Evolutionary conservation across 345 rosid species (phyloP).

Genomic region (Lenwebbia sp.): DNA sequence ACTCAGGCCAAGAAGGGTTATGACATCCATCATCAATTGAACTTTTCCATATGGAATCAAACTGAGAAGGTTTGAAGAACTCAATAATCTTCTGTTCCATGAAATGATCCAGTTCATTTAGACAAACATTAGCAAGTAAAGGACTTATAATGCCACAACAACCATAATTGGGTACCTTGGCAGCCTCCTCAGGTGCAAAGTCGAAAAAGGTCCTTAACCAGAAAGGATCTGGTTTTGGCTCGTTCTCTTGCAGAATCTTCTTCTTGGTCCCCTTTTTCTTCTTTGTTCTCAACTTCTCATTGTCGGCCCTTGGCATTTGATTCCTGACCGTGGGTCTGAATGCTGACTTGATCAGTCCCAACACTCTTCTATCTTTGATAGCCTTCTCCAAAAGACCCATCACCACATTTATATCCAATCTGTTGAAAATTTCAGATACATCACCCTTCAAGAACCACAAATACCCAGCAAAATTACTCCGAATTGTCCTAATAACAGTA

Average conservation of each 20-base stretch:
- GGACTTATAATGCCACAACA: constrained; percentile 86
- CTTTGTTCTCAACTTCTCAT: constrained; percentile 28
- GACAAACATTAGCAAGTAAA: constrained; percentile 74
- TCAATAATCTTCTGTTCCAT: constrained; percentile 62
- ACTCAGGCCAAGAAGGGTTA: constrained; percentile 99
- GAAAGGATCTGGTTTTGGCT: constrained; percentile 94
- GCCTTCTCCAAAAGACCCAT: constrained; percentile 47
- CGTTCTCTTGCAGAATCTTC: constrained; percentile 65
- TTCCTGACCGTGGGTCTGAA: constrained; percentile 20
- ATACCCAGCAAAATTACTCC: constrained; percentile 89
- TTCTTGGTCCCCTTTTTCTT: constrained; percentile 45
- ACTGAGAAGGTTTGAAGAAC: constrained; percentile 67
- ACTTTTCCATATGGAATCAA: constrained; percentile 84
- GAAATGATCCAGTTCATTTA: constrained; percentile 71
- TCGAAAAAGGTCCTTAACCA: constrained; percentile 82
- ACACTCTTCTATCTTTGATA: constrained; percentile 62
- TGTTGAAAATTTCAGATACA: constrained; percentile 45
- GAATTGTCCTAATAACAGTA: constrained; percentile 74
- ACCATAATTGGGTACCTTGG: constrained; percentile 76
- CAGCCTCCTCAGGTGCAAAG: constrained; percentile 90
- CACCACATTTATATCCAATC: constrained; percentile 37
- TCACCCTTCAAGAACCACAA: constrained; percentile 88
- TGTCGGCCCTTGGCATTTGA: constrained; percentile 11
- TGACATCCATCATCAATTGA: constrained; percentile 79
- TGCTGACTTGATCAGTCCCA: constrained; percentile 48